phyloP scores from a whole-genome alignment of 2,329 filamentous ascomycete species.

The Myriangium duriaei region DNA sequence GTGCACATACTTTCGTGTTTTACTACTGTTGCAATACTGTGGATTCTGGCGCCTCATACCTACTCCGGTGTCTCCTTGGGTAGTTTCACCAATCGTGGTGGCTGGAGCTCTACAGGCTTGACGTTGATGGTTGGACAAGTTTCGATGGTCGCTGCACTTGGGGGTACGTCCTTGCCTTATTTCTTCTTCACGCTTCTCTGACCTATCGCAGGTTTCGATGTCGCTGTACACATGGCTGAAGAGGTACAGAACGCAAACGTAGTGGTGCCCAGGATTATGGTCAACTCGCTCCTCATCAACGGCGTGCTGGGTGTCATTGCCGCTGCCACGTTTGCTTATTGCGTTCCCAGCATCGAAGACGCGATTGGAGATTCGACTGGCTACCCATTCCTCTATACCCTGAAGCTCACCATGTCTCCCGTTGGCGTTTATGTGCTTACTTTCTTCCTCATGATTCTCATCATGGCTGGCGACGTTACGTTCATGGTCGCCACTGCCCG shows the following conservation, averaged over 20 bases:
- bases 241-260: constrained; percentile 20
- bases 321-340: constrained; percentile 19
- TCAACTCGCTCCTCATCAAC: constrained; percentile 20
- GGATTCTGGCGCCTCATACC: too few species aligned
- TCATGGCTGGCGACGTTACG: constrained; percentile 12
- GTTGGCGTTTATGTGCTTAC: too few species aligned
- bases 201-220: constrained; percentile 7
- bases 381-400: constrained; percentile 26
- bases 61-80: too few species aligned
- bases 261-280: constrained; percentile 20
- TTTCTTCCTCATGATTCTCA: constrained; percentile 14
- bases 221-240: constrained; percentile 18
- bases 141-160: constrained; percentile 15
- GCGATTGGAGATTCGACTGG: constrained; percentile 21
- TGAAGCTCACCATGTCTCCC: too few species aligned
- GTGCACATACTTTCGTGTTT: constrained; percentile 29
- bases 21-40: too few species aligned
- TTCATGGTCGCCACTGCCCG: constrained; percentile 17
- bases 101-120: constrained; percentile 32
- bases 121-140: constrained; percentile 31
- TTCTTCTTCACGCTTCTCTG: neutral
- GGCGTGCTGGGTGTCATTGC: constrained; percentile 24
- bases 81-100: constrained; percentile 37
- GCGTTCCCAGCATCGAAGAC: constrained; percentile 18
- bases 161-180: constrained; percentile 10